phyloP scores from a whole-genome alignment of 257 asterid genomes.

The Petunia axillaris region DNA sequence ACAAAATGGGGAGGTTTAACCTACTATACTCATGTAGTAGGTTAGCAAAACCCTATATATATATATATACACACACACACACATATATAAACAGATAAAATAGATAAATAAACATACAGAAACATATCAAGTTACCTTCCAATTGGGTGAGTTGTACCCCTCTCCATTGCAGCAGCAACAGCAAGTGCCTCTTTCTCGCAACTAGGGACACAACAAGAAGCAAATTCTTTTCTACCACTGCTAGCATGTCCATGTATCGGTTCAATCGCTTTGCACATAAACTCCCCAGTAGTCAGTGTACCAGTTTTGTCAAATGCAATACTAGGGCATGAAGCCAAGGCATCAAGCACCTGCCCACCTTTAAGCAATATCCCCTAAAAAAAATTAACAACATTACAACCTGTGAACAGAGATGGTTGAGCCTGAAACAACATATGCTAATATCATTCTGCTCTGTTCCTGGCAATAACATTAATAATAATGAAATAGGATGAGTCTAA shows the following conservation, averaged over 20 bases:
- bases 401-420: constrained; percentile 18
- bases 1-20: no score
- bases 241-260: constrained; percentile 89
- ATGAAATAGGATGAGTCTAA: no score
- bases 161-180: constrained; percentile 99
- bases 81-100: not conserved
- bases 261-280: constrained; percentile 97
- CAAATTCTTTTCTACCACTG: constrained; percentile 41
- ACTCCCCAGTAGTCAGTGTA: constrained; percentile 95
- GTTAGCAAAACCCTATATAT: no score
- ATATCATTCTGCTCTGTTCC: not conserved
- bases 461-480: not conserved
- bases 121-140: constrained; percentile 65
- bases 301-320: constrained; percentile 99
- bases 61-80: not conserved
- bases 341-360: constrained; percentile 95
- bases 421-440: constrained; percentile 7
- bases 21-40: no score
- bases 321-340: constrained; percentile 89
- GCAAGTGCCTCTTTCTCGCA: constrained; percentile 99
- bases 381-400: constrained; percentile 28
- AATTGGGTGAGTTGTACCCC: constrained; percentile 99
- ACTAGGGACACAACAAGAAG: constrained; percentile 84
- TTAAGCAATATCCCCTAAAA: constrained; percentile 92
- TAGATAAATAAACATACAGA: not conserved